These are phyloP conservation scores for Chrysoporthe puriensis DNA, from an alignment of 2,329 filamentous ascomycete genomes.

Conservation along the genomic window DNA sequence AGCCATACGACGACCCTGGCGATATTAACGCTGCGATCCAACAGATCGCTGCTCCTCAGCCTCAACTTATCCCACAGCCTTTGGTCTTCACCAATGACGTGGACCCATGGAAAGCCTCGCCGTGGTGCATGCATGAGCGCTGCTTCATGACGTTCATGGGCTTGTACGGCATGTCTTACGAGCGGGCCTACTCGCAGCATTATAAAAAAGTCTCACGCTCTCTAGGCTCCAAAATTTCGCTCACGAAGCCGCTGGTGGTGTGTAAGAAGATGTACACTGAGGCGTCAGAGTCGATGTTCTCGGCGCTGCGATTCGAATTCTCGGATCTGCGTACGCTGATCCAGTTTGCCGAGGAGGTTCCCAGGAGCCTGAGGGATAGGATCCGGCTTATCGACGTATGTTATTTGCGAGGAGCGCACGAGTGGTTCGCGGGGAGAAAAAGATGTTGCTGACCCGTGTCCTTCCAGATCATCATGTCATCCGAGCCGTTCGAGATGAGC, in stretches of 20 bases:
- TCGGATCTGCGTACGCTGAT: not conserved
- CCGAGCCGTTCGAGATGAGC: not conserved
- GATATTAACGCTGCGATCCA: conserved; percentile 17
- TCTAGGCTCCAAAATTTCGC: too few relatives aligned
- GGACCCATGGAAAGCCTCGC: not conserved
- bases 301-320: conserved; percentile 14
- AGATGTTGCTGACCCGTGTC: not conserved
- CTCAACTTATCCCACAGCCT: not conserved
- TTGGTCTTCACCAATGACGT: not conserved
- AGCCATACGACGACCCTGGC: conserved; percentile 15
- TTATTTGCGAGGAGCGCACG: not conserved
- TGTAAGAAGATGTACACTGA: conserved; percentile 16
- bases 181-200: not conserved
- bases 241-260: conserved; percentile 14
- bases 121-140: conserved; percentile 12
- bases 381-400: conserved; percentile 9
- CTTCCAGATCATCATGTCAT: not conserved
- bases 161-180: not conserved
- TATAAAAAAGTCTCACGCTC: not conserved
- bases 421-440: too few relatives aligned
- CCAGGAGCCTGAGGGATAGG: not conserved
- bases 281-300: conserved; percentile 13
- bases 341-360: not conserved
- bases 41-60: conserved; percentile 5
- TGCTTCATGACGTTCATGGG: conserved; percentile 3